Evolutionary conservation across 768 basidiomycete species (phyloP), one percentile per base, ranked within the genome.

Genomic region (Agrocybe pediades): DNA sequence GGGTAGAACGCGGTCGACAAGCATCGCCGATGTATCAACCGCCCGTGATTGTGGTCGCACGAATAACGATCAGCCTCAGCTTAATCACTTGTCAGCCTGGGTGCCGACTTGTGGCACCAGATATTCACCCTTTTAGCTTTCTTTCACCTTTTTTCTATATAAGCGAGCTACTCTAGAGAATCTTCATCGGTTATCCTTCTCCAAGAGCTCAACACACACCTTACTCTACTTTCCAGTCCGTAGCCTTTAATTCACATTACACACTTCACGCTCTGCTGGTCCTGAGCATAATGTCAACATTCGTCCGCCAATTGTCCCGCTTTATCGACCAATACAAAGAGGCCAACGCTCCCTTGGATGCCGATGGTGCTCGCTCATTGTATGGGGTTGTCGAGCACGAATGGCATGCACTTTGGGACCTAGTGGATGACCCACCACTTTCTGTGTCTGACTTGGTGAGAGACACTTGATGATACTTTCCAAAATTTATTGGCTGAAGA

Each of bases 341-440:
- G 36, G 51, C 60, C 24, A 51, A 16, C 11, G 69, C 70, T 7
- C 71, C 74, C 7, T 52, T 74, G 59, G 56, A 76, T 51, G 61
- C 65, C 0, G 68, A 77, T 58, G 76, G 75, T 40, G 72, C 63
- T 7, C 61, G 30, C 21, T 66, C 66, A 19, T 47, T 55, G 41
- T 56, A 42, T 21, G 59, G 59, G 45, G 26, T 55, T 11, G 52
- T 62, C 39, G 68, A 72, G 39, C 60, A 64, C 3, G 62, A 51
- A 46, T 43, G 74, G 6, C 50, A 51, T 4, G 67, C 71, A 41
- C 15, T 78, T 6, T 51, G 66, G 25, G 62, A 72, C 17, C 50
- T 74, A 5, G 49, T 73, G 23, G 26, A n/a, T 13, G 65, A 64
- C 26, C 70, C 70, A 2, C 60, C 68, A 1, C 56, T 73, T 30